Percentiles rank a stretch among this genome's conserved stretches.
phyloP scores from a whole-genome alignment of 768 basidiomycete species.

The Leccinellum albellum region DNA sequence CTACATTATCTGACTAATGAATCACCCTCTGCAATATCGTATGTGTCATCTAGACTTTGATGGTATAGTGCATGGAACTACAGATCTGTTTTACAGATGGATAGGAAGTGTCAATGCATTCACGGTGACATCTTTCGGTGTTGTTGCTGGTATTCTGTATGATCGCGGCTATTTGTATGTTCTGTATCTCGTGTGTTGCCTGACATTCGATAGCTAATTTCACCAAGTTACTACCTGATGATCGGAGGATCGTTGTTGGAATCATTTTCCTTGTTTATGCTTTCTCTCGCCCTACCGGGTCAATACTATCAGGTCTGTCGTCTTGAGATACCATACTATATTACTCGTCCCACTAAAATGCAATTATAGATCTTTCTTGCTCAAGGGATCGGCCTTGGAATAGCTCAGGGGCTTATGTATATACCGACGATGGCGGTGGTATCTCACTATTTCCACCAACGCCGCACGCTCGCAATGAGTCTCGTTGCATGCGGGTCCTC shows the following conservation, averaged over 20 bases:
- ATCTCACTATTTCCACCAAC: conserved; percentile 42
- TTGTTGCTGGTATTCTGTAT: conserved; percentile 43
- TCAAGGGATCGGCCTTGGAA: conserved; percentile 46
- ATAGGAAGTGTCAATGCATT: conserved; percentile 48
- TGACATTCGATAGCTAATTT: background rate
- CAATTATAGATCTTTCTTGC: conserved; percentile 42
- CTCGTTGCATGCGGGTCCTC: conserved; percentile 39
- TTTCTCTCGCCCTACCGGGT: conserved; percentile 40
- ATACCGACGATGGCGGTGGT: conserved; percentile 42
- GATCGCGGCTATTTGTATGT: conserved; percentile 52
- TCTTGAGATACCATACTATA: background rate
- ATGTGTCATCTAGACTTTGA: conserved; percentile 8
- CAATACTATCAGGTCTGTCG: conserved; percentile 41
- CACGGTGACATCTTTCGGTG: conserved; percentile 34
- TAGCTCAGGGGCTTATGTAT: conserved; percentile 45
- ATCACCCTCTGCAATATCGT: conserved; percentile 37
- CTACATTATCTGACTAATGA: conserved; percentile 32
- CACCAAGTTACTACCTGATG: conserved; percentile 40
- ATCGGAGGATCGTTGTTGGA: conserved; percentile 45
- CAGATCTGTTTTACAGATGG: conserved; percentile 25
- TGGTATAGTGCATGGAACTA: background rate
- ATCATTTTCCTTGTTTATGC: conserved; percentile 39
- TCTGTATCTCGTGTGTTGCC: background rate
- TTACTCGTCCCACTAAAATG: background rate
- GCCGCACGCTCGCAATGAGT: conserved; percentile 43